Percentiles rank a stretch among this genome's conserved stretches.
These are phyloP conservation scores for Saccharomyces hybrid DNA, from an alignment of 1,139 yeast genomes.

Conservation along the genomic window DNA sequence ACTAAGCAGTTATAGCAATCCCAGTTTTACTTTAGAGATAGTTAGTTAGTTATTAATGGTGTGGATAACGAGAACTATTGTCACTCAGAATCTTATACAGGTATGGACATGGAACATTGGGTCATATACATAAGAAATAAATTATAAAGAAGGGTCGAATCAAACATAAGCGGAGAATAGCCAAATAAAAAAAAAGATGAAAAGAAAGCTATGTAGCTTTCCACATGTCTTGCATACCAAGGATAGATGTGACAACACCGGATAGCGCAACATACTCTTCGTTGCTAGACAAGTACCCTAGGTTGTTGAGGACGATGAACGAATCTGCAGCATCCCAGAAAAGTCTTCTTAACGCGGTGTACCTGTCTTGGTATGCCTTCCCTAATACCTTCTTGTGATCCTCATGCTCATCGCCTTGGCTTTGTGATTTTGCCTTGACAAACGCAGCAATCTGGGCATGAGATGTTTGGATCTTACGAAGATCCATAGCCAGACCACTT, in stretches of 20 bases:
- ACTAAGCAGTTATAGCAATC: not conserved
- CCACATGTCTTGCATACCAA: slow-evolving; percentile 36
- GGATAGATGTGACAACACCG: slow-evolving; percentile 41
- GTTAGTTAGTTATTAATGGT: not conserved
- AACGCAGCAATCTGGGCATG: slow-evolving; percentile 23
- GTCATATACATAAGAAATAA: not conserved
- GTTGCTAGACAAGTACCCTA: slow-evolving; percentile 52
- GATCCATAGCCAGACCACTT: slow-evolving; percentile 51
- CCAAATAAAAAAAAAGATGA: not conserved
- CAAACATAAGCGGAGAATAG: not conserved
- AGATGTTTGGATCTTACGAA: slow-evolving; percentile 40
- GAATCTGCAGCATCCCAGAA: slow-evolving; percentile 75
- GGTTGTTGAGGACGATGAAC: slow-evolving; percentile 66
- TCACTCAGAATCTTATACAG: not conserved
- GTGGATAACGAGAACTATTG: not conserved
- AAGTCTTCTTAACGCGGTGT: slow-evolving; percentile 52
- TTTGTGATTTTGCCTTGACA: slow-evolving; percentile 9
- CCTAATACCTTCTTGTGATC: slow-evolving; percentile 15
- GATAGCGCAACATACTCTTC: slow-evolving; percentile 84
- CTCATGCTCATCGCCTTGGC: slow-evolving; percentile 30
- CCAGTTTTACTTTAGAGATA: not conserved
- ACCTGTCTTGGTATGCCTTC: slow-evolving; percentile 33
- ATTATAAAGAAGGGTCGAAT: not conserved
- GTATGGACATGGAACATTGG: not conserved
- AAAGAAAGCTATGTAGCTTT: slow-evolving; percentile 28